Base-by-base conservation (phyloP, 2,329 filamentous ascomycete species). In the Aspergillus carbonarius region DNA sequence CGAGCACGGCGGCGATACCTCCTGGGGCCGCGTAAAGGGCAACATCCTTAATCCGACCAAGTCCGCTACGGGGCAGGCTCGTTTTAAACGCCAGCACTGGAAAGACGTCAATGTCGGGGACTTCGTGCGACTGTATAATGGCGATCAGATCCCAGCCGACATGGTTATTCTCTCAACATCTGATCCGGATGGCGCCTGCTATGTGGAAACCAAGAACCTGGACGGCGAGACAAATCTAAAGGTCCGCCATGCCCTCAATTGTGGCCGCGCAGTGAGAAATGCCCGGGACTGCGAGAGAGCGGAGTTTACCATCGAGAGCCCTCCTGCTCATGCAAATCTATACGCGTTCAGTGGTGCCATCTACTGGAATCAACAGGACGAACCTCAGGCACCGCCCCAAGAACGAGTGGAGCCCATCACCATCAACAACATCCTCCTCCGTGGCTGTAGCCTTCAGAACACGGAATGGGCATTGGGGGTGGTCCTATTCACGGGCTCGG, bases 91-190 rank as follows among this genome's bases (percentile, higher is more conserved):
- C 8, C 51, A 54, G 20, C 51, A 54, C 7, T 54, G 51, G 51
- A 54, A 54, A 25, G 51, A 54, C 23, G 51, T 54, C 51, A 54
- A 54, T n/a, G 51, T 54, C 13, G 51, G 51, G 5, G 51, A 54
- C 18, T 54, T 54, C n/a, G 51, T 54, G 35, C 51, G 51, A 10
- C n/a, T 54, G 12, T 54, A 54, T 20, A 54, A 54, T 32, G 51
- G 51, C 4, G 51, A 54, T n/a, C 51, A 54, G 37, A 54, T 54
- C 13, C 51, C 51, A 8, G 51, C 51, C n/a, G 51, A 54, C 25
- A 42, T 54, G 25, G 51, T 42, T 25, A 54, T 54, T 34, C 51
- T 54, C 25, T 54, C 51, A 7, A 54, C 51, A 5, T 54, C 51
- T 15, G 51, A 54, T 18, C 51, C 51, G 6, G 51, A 54, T n/a